Base-by-base conservation (phyloP, 1,284 basidiomycete genomes). In the Ganoderma sp. region DNA sequence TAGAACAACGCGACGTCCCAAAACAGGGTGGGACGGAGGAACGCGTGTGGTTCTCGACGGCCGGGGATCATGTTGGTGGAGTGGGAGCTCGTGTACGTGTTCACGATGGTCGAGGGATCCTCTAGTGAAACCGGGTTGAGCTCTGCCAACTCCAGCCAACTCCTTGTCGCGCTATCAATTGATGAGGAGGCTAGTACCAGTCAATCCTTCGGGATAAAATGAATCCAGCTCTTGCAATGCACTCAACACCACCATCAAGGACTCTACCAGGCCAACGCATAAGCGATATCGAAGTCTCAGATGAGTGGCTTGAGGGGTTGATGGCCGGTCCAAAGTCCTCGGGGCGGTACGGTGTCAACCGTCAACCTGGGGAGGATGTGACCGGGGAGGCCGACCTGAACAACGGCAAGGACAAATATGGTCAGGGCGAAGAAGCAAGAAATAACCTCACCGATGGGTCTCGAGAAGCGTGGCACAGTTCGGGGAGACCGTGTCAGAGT, bases 321-420 rank as follows among this genome's bases (percentile, higher is more conserved):
- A 52, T 52, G 48, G 48, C 8, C 22, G 25, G 22, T 52, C 48
- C 9, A 52, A 28, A 7, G 48, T 5, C 48, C 25, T 52, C 48
- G 48, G 48, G 48, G 48, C 48, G 22, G 48, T 50, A 25, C 48
- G 22, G 48, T 52, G 14, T 10, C 37, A 39, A 39, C 37, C 37
- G 34, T 22, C 48, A 50, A 50, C 48, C 48, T 50, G 22, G 10
- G 22, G 22, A 10, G 48, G 25, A 14, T 48, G 12, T 48, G 48
- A n/a, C 48, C 48, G 48, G 48, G 48, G 12, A 52, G 25, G 48
- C 48, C 48, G 48, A 52, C 10, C 22, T 52, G 22, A 52, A 52
- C 48, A 52, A 52, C 48, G 48, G 48, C 22, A 52, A 14, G 22
- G 48, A 52, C 48, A 52, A 52, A 25, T 52, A 52, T 52, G 10